A percentile compares a stretch with the other conserved stretches of the same genome.
Conservation (phyloP, 257 asterid genomes). For the Anisodus acutangulus region DNA sequence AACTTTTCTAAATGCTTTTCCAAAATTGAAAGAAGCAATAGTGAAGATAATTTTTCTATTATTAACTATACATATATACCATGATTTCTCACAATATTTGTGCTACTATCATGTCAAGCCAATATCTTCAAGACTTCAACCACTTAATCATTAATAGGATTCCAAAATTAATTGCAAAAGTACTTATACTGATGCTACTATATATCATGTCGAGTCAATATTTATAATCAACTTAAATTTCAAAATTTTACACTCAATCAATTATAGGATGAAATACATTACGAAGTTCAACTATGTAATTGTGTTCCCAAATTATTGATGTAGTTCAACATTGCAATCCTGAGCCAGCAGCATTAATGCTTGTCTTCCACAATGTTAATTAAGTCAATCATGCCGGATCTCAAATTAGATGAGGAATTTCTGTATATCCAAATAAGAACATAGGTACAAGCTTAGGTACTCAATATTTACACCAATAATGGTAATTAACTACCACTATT, state of each 20-base stretch:
- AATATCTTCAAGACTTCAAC: background rate
- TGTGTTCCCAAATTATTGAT: background rate
- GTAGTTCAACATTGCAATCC: background rate
- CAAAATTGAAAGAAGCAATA: background rate
- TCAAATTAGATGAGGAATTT: background rate
- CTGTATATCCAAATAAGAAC: background rate
- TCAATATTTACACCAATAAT: background rate
- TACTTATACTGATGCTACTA: background rate
- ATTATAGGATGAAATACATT: background rate
- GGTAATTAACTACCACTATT: background rate
- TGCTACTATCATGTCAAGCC: background rate
- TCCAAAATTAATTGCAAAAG: background rate
- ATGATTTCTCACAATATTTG: background rate
- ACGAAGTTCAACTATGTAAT: background rate
- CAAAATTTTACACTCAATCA: background rate
- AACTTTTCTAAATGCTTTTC: background rate
- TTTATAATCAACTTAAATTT: background rate
- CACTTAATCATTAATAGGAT: background rate
- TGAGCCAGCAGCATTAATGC: background rate
- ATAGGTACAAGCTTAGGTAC: too few species aligned
- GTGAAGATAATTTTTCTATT: background rate
- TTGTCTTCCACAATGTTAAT: background rate
- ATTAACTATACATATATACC: background rate
- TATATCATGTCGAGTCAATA: background rate
- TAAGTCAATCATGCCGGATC: background rate